Evolutionary conservation across 2,329 filamentous ascomycete species (phyloP).

Genomic region (Fusarium bulbicola): DNA sequence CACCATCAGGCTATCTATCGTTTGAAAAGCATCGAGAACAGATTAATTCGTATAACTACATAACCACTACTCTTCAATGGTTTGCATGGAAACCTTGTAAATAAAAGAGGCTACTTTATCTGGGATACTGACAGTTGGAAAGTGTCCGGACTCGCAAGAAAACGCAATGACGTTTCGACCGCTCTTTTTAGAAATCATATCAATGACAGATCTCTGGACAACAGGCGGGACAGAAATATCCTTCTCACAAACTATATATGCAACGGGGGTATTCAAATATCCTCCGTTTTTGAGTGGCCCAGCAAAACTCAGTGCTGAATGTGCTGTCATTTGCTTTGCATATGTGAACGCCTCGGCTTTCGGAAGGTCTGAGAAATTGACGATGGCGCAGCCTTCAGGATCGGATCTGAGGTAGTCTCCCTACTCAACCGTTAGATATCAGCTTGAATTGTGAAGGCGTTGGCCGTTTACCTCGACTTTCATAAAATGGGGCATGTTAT

Average conservation of each 20-base stretch:
- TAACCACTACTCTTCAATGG: accelerated
- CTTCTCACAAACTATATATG: neutral
- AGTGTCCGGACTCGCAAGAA: neutral
- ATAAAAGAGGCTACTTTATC: neutral
- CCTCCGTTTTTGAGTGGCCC: neutral
- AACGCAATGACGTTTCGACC: neutral
- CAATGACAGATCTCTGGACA: neutral
- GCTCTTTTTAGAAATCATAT: neutral
- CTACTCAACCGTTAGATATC: accelerated
- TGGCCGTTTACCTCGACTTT: neutral
- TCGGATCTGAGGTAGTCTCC: neutral
- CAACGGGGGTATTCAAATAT: neutral
- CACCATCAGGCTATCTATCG: accelerated
- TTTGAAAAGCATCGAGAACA: too few species aligned
- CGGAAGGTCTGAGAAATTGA: neutral
- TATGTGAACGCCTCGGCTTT: neutral
- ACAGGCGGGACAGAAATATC: neutral
- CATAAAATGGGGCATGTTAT: neutral
- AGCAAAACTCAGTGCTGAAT: neutral
- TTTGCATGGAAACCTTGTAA: neutral
- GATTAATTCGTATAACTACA: accelerated
- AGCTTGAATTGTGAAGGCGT: accelerated
- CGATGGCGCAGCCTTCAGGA: neutral
- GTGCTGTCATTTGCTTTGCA: neutral
- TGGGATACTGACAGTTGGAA: neutral